These are phyloP conservation scores for Yamadazyma endophytica DNA, from an alignment of 805 yeast genomes.

Conservation along the genomic window DNA sequence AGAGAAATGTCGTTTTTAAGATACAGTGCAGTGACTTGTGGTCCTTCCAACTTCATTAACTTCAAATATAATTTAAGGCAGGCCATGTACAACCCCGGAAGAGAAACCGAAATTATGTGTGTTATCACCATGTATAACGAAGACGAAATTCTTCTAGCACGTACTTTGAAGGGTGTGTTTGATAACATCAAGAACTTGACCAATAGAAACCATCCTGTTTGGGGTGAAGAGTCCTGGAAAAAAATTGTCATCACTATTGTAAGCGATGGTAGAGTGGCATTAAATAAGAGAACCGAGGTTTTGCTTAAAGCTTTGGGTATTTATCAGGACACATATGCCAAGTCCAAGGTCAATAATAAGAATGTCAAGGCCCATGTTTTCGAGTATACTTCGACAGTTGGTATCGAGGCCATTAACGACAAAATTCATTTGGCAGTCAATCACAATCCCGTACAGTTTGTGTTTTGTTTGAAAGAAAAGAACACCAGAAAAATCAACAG, in stretches of 20 bases:
- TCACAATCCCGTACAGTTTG: conserved; percentile 75
- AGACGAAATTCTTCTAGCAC: conserved; percentile 72
- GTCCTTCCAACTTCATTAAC: conserved; percentile 64
- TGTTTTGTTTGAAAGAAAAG: conserved; percentile 86
- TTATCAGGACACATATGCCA: conserved; percentile 94
- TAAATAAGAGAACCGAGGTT: conserved; percentile 74
- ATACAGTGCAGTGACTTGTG: conserved; percentile 91
- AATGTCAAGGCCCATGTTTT: conserved; percentile 84
- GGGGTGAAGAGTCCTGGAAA: conserved; percentile 98
- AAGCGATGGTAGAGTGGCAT: conserved; percentile 86
- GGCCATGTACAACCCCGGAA: conserved; percentile 67
- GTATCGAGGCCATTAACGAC: conserved; percentile 66
- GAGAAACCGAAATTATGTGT: conserved; percentile 80
- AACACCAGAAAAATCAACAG: conserved; percentile 90
- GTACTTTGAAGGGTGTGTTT: conserved; percentile 87
- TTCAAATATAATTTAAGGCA: conserved; percentile 80
- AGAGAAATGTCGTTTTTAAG: conserved; percentile 81
- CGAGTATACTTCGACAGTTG: conserved; percentile 91
- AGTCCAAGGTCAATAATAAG: conserved; percentile 78
- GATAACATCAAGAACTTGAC: conserved; percentile 76
- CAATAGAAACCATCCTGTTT: conserved; percentile 59
- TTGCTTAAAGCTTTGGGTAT: conserved; percentile 83
- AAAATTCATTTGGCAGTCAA: conserved; percentile 66
- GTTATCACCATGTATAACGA: conserved; percentile 91
- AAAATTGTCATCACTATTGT: conserved; percentile 86